Conservation (phyloP, 2,329 filamentous ascomycete genomes). For the Cryphonectria naterciae region DNA sequence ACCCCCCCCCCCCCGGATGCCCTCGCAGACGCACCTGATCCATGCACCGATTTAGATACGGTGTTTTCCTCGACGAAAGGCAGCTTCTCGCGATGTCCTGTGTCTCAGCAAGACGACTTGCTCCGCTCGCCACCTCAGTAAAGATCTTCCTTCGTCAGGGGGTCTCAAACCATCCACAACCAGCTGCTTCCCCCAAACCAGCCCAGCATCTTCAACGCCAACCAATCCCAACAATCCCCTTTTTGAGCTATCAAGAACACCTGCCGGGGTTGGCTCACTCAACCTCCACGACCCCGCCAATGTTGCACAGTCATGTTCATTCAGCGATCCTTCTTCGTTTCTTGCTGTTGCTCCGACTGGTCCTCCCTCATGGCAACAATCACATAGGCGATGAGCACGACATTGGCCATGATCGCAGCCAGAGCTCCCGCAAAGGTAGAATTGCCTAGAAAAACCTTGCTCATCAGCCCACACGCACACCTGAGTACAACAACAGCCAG, state of each 20-base stretch:
- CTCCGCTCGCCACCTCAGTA: neutral
- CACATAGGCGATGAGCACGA: conserved; percentile 88
- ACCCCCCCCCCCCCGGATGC: too few species aligned
- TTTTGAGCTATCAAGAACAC: neutral
- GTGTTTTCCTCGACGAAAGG: neutral
- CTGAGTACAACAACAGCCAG: too few species aligned
- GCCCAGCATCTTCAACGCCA: neutral
- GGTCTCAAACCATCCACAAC: neutral
- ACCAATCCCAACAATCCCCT: neutral
- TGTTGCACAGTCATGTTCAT: conserved; percentile 10
- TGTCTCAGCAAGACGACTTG: neutral
- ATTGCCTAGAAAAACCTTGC: conserved; percentile 60
- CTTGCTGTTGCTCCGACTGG: conserved; percentile 51
- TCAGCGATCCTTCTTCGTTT: conserved; percentile 54
- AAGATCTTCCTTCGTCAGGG: neutral
- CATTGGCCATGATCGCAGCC: conserved; percentile 88
- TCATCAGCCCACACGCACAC: neutral
- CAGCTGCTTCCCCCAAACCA: neutral
- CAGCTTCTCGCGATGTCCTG: neutral
- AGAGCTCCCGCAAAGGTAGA: conserved; percentile 83
- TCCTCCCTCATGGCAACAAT: conserved; percentile 92
- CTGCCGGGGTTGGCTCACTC: neutral
- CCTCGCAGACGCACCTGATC: neutral
- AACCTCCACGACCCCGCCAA: neutral
- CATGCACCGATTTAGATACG: neutral